Evolutionary conservation across 2,329 filamentous ascomycete species (phyloP), one percentile per base, ranked within the genome.

Genomic region (Bipolaris victoriae): DNA sequence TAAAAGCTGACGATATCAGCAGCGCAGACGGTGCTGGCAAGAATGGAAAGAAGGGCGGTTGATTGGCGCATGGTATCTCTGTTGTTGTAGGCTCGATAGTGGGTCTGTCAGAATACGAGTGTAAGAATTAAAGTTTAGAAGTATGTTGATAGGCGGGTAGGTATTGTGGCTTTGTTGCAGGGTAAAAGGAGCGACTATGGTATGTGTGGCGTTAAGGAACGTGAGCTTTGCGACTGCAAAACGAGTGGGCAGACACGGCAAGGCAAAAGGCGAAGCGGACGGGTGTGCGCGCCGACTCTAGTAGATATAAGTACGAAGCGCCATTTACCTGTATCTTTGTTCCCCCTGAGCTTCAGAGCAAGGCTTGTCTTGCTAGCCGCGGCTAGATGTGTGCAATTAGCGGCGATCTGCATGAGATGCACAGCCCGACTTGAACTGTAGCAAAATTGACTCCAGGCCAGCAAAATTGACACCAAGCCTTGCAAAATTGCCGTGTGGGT

Each of bases 41-140:
- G 57, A 43, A 65, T 41, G 20, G 64, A 61, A 13, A 69, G 46
- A 33, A 65, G 43, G 20, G 31, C 13, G 48, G 67, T 47, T 45
- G 68, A 65, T 60, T 66, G 63, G 53, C 62, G 68, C 68, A 70
- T 70, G 37, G 3, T 31, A 9, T 13, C 10, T 31, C 11, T 31
- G 29, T 31, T 31, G 29, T 13, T 31, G 29, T 61, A 24, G 15
- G 24, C 39, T 46, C 15, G 18, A 15, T 9, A 31, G 49, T 55
- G 39, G 48, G 43, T 52, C 40, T 49, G n/a, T 9, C 7, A 20
- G 18, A 44, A 49, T 53, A 44, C 39, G 44, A 54, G 20, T 26
- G 39, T 51, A 36, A 43, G 35, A 37, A 52, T 56, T 55, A 54
- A 24, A 31, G 47, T 57, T 40, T 43, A 41, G 13, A 22, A n/a